Evolutionary conservation across 305 asterid species (phyloP).

Genomic region (Solanum hybrid): DNA sequence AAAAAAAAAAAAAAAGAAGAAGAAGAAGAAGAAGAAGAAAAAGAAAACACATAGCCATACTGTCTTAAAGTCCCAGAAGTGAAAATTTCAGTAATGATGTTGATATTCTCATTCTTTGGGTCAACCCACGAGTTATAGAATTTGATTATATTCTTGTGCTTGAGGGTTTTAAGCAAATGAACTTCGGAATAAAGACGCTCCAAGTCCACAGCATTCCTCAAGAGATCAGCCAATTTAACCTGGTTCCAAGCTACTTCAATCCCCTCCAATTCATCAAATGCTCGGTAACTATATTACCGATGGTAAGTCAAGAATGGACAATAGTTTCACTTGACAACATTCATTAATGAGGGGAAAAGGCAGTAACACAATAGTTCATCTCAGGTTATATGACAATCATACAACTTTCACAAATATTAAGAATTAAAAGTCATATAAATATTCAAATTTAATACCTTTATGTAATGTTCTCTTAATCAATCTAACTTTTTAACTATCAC

Average conservation of each 20-base stretch:
- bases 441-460: not conserved
- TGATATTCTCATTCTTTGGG: slow-evolving; percentile 65
- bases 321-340: slow-evolving; percentile 7
- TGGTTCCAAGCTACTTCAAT: slow-evolving; percentile 99
- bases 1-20: not conserved
- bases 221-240: slow-evolving; percentile 71
- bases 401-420: not conserved
- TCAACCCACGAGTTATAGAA: slow-evolving; percentile 93
- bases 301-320: slow-evolving; percentile 13
- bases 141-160: slow-evolving; percentile 93
- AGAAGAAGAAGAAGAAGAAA: not conserved
- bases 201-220: slow-evolving; percentile 72
- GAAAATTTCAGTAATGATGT: slow-evolving; percentile 93
- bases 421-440: not conserved
- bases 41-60: slow-evolving; percentile 32
- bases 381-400: not conserved
- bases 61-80: slow-evolving; percentile 92
- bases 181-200: slow-evolving; percentile 91
- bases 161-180: slow-evolving; percentile 88
- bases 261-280: slow-evolving; percentile 94
- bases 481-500: not conserved
- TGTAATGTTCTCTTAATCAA: not conserved
- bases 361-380: not conserved
- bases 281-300: slow-evolving; percentile 59
- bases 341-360: slow-evolving; percentile 2